These are phyloP conservation scores for Candida railenensis DNA, from an alignment of 805 yeast species.

Conservation along the genomic window DNA sequence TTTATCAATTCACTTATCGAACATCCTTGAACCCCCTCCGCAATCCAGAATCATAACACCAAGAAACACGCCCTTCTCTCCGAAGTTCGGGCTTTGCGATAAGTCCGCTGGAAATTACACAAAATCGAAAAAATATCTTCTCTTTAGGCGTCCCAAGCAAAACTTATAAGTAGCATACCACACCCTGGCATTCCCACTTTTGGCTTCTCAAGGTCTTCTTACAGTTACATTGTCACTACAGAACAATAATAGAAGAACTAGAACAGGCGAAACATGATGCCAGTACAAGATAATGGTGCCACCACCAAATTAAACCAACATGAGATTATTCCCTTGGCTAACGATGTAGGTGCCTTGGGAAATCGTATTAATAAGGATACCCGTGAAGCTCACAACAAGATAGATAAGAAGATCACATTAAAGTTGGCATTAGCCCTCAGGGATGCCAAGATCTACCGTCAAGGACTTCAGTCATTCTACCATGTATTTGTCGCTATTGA, in stretches of 20 bases:
- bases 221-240: not conserved
- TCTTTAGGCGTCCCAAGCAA: not conserved
- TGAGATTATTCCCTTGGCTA: conserved; percentile 71
- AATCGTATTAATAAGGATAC: conserved; percentile 78
- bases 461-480: conserved; percentile 73
- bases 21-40: not conserved
- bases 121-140: not conserved
- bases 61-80: not conserved
- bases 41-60: not conserved
- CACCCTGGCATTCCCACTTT: not conserved
- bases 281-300: conserved; percentile 20
- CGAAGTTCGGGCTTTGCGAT: conserved; percentile 4
- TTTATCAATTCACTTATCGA: not conserved
- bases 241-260: not conserved
- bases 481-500: conserved; percentile 70
- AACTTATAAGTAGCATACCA: not conserved
- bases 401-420: conserved; percentile 65
- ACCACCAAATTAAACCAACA: conserved; percentile 34
- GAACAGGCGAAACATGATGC: conserved; percentile 9
- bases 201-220: not conserved
- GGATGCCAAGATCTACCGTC: conserved; percentile 75
- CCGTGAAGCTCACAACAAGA: conserved; percentile 60
- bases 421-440: conserved; percentile 74
- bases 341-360: conserved; percentile 80
- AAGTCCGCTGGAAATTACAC: conserved; percentile 4